Base-by-base conservation (phyloP, 2,329 filamentous ascomycete species). In the Exophiala bonariae region DNA sequence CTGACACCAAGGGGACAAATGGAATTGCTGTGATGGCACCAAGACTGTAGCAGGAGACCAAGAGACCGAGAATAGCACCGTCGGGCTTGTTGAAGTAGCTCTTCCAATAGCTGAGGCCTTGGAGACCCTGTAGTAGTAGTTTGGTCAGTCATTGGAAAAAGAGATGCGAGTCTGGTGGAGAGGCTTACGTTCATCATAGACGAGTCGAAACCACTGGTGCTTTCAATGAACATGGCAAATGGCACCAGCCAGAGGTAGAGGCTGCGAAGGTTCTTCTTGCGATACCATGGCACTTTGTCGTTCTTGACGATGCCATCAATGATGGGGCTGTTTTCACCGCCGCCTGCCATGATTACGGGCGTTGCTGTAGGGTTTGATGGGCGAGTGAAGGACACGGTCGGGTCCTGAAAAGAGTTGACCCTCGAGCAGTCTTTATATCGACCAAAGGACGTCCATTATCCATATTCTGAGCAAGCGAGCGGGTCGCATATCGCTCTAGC, bases 161-260 rank as follows among this genome's bases (percentile, higher is more conserved):
- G 39, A 59, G 56, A 23, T 65, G 61, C 18, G 8, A 19, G n/a
- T n/a, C n/a, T 37, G 4, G 35, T 9, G 44, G 70, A 67, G 44
- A 72, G 69, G 2, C 72, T 58, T 0, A 66, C 68, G 49, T 70
- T 71, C 58, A 71, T 72, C 60, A 76, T 73, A n/a, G 69, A 75
- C 4, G 71, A 75, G 57, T 80, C 79, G 55, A 81, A 82, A 0
- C 79, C 78, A 4, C 77, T 79, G 0, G 78, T 81, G 58, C 79
- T 80, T 64, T 83, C 80, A 48, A 83, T 79, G 35, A 80, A 80
- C 66, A 82, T 77, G 61, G 77, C 81, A 33, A 77, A 78, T 19
- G 78, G 77, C 47, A 83, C 77, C 41, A 83, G 70, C 49, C 79
- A 64, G 4, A 82, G 59, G 57, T 83, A 83, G 30, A 83, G 67